Evolutionary conservation across 352 stramenopile species (phyloP), one percentile per base, ranked within the genome.

Genomic region (Peronospora belbahrii): DNA sequence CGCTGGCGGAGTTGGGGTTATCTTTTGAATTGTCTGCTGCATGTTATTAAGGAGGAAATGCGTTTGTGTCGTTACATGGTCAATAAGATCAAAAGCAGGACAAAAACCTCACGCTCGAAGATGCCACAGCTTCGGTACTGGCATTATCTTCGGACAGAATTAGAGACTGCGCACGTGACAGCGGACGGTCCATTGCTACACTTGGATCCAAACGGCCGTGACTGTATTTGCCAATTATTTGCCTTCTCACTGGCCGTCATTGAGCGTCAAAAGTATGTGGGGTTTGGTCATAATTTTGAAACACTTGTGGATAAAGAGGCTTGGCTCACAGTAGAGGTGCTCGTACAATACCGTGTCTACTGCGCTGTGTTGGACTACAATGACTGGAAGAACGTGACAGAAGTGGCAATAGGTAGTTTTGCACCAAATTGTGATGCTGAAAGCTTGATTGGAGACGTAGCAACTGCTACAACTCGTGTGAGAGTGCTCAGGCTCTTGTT

Each of bases 1-100:
- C 78, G 77, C 40, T 92, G 77, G 80, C 69, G 69, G 40, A 67
- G 56, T 7, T 92, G 80, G 80, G 74, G 75, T 4, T 65, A 73
- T 38, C 34, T 89, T 22, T 54, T 89, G 23, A 65, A 58, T 6
- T 67, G 48, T 28, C 32, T 86, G 7, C 56, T 89, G 27, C 42
- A 67, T 15, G 62, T 68, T 7, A 47, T 92, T 4, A 67, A 72
- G 32, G 42, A 32, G 19, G 75, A 92, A 13, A 49, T 73, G 44
- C 58, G 73, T 24, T 22, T 27, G 36, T 87, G 71, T 28, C 51
- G 87, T 0, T 22, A 40, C 32, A 2, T 44, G 22, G 42, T 46
- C 4, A 13, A n/a, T 2, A 48, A 30, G 9, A 48, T 31, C 19
- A 81, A 70, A 36, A 55, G 59, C 34, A 67, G 65, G 32, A 22